Conservation (phyloP, 1,284 basidiomycete genomes). For the Melampsora larici-populina region DNA sequence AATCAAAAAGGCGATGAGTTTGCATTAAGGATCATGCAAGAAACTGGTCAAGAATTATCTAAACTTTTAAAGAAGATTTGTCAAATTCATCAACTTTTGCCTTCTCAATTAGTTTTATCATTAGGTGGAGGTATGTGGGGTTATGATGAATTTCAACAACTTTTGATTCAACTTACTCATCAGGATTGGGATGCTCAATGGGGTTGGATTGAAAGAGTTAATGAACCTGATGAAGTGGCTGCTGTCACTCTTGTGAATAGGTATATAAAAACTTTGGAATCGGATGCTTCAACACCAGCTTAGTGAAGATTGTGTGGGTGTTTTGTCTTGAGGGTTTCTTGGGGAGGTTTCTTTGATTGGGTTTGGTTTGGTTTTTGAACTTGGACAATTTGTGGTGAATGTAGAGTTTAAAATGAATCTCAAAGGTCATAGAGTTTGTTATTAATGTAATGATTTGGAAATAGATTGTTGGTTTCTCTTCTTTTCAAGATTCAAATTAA, state of each 20-base stretch:
- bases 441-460: too few relatives aligned
- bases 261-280: not conserved
- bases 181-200: constrained; percentile 12
- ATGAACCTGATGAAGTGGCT: constrained; percentile 34
- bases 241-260: not conserved
- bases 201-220: constrained; percentile 33
- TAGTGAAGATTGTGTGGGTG: too few relatives aligned
- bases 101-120: not conserved
- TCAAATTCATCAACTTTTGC: not conserved
- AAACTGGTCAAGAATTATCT: not conserved
- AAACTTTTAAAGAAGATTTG: constrained; percentile 1
- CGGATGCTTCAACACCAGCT: too few relatives aligned
- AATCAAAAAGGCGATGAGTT: not conserved
- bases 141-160: constrained; percentile 1
- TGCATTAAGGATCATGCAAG: not conserved
- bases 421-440: too few relatives aligned
- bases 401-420: too few relatives aligned
- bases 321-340: too few relatives aligned
- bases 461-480: too few relatives aligned
- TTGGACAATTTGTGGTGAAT: too few relatives aligned
- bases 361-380: too few relatives aligned
- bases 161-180: not conserved
- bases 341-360: too few relatives aligned
- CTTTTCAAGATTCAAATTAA: too few relatives aligned
- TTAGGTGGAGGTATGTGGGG: constrained; percentile 40